Evolutionary conservation across 768 basidiomycete genomes (phyloP), one percentile per base, ranked within the genome.

Genomic region (Agaricus bisporus): DNA sequence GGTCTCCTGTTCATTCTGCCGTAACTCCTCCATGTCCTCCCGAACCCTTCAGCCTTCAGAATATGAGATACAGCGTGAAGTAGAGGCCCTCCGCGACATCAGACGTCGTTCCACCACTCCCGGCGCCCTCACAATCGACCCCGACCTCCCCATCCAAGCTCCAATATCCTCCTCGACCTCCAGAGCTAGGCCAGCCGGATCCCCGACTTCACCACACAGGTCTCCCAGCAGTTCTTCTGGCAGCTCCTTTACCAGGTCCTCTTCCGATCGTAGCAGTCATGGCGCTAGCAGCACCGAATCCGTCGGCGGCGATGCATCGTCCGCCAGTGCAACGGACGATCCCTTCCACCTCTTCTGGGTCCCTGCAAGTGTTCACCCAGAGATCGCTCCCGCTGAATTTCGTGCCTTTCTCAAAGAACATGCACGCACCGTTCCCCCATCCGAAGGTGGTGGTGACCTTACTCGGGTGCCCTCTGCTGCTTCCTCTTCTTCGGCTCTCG

Each of bases 341-440:
- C 86, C 90, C 2, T 85, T 86, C 62, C 88, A 92, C 68, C 82
- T 98, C 59, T 98, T 98, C 77, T 99, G 97, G 97, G 93, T 99
- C 26, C 97, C 97, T 49, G 97, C 97, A 14, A 82, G 87, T 54
- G 76, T 98, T 35, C 97, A 98, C 66, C 97, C 97, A 28, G 97
- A 99, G 74, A 90, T 99, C 63, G 95, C 95, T 0, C 97, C 97
- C 20, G 88, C 85, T 44, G 94, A 98, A 68, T 99, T 99, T 69
- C 82, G 91, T 48, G 88, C 85, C 10, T 98, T 99, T 66, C 82
- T 99, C 60, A 90, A 94, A 67, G 91, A 95, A 61, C 97, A 98
- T 71, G 80, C 93, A 10, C 81, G 85, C 56, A 68, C 78, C 7
- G 47, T 54, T 37, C 77, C 79, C 42, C 74, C 82, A 11, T 68